Conservation (phyloP, 2,329 filamentous ascomycete genomes). For the Pezicula carpinea region DNA sequence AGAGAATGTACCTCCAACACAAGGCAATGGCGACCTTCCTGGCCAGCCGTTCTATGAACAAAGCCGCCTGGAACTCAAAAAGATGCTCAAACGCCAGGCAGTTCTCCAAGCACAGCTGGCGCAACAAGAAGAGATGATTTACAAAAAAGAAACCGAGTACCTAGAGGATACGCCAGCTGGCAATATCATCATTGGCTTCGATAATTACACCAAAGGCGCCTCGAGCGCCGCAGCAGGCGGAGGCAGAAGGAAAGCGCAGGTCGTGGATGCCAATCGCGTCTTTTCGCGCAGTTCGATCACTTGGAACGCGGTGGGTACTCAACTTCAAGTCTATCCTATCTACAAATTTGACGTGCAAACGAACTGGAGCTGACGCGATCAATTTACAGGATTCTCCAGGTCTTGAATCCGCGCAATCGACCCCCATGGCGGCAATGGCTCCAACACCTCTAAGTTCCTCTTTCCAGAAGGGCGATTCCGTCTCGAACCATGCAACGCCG, state of each 20-base stretch:
- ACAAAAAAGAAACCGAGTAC: conserved; percentile 78
- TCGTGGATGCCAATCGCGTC: conserved; percentile 67
- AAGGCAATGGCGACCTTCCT: conserved; percentile 38
- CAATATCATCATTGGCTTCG: conserved; percentile 97
- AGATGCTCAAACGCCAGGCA: conserved; percentile 62
- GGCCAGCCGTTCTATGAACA: conserved; percentile 68
- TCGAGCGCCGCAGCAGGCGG: conserved; percentile 52
- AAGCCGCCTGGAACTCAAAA: conserved; percentile 60
- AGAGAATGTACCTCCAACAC: conserved; percentile 39
- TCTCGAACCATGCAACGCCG: conserved; percentile 50
- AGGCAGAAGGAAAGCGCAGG: conserved; percentile 57
- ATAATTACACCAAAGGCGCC: conserved; percentile 93
- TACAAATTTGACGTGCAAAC: background rate
- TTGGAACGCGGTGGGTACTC: conserved; percentile 32
- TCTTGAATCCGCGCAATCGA: conserved; percentile 22
- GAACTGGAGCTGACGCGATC: background rate
- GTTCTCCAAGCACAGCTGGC: conserved; percentile 28
- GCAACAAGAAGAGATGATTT: conserved; percentile 71
- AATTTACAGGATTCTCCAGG: conserved; percentile 22
- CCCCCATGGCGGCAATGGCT: conserved; percentile 36
- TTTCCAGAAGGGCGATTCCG: conserved; percentile 41
- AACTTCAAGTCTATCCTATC: conserved; percentile 5
- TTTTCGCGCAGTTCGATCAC: conserved; percentile 65
- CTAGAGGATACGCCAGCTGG: conserved; percentile 84
- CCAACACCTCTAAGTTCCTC: conserved; percentile 52